phyloP scores from a whole-genome alignment of 306 rosid genomes.

The Parietaria judaica region DNA sequence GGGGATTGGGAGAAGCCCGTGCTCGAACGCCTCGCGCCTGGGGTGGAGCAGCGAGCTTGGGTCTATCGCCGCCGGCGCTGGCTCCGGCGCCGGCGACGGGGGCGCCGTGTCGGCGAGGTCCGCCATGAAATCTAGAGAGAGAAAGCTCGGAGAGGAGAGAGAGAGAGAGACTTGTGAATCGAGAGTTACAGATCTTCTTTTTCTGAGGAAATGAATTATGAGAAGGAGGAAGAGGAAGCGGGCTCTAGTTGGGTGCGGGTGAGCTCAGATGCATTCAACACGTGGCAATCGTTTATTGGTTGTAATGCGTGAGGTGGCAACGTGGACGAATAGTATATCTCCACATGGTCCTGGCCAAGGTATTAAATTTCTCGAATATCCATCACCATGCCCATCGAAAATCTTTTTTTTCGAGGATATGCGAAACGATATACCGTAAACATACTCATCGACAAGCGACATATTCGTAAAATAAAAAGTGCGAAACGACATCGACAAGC shows the following conservation, averaged over 20 bases:
- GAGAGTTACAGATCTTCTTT: constrained; percentile 32
- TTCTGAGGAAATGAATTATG: constrained; percentile 27
- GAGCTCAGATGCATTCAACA: not conserved
- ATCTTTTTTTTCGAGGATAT: no score
- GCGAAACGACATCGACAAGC: no score
- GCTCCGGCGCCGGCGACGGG: constrained; percentile 36
- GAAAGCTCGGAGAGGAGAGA: constrained; percentile 13
- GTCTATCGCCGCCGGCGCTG: constrained; percentile 39
- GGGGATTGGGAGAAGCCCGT: constrained; percentile 76
- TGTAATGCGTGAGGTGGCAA: not conserved
- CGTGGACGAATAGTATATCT: not conserved
- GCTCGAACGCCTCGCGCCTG: constrained; percentile 84
- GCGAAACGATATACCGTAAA: no score
- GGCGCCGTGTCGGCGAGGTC: constrained; percentile 55
- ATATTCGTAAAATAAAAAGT: no score
- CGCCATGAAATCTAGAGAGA: constrained; percentile 43
- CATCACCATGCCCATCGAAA: no score
- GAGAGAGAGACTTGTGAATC: not conserved
- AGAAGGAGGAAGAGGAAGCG: constrained; percentile 13
- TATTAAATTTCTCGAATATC: no score
- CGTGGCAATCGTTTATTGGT: not conserved
- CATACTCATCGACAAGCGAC: no score
- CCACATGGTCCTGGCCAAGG: not conserved
- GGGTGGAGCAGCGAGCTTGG: constrained; percentile 57
- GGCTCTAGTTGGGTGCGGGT: not conserved